Conservation (phyloP, 2,329 filamentous ascomycete genomes). For the Cladosporium sp. region DNA sequence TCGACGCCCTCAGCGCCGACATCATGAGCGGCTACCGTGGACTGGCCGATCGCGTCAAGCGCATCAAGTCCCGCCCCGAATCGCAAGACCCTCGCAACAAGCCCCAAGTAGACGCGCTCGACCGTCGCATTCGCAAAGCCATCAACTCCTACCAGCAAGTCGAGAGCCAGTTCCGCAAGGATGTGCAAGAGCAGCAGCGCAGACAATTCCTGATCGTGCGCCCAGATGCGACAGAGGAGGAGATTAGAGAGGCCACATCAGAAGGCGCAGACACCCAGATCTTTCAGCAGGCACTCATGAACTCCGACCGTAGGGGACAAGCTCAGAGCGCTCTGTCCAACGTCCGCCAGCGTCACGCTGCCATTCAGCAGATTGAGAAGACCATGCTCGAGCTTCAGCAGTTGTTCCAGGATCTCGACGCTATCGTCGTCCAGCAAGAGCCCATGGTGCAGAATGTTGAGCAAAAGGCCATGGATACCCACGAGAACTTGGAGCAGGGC, state of each 20-base stretch:
- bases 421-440: conserved; percentile 81
- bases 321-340: conserved; percentile 73
- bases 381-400: conserved; percentile 83
- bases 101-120: conserved; percentile 74
- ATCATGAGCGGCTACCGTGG: conserved; percentile 79
- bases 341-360: conserved; percentile 76
- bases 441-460: conserved; percentile 75
- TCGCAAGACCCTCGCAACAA: conserved; percentile 68
- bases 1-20: conserved; percentile 69
- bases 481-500: conserved; percentile 76
- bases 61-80: conserved; percentile 74
- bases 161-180: conserved; percentile 74
- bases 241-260: conserved; percentile 73
- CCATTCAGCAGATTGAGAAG: conserved; percentile 85
- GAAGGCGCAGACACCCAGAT: conserved; percentile 69
- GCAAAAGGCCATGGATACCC: conserved; percentile 78
- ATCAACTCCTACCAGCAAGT: conserved; percentile 77
- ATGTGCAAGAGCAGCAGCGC: conserved; percentile 75
- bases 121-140: conserved; percentile 72
- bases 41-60: conserved; percentile 72
- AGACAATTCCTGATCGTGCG: conserved; percentile 79
- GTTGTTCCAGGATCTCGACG: conserved; percentile 85
- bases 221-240: conserved; percentile 67
- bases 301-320: conserved; percentile 74
- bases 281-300: conserved; percentile 81